Evolutionary conservation across 768 basidiomycete species (phyloP), one percentile per base, ranked within the genome.

Genomic region (Suillus variegatus): DNA sequence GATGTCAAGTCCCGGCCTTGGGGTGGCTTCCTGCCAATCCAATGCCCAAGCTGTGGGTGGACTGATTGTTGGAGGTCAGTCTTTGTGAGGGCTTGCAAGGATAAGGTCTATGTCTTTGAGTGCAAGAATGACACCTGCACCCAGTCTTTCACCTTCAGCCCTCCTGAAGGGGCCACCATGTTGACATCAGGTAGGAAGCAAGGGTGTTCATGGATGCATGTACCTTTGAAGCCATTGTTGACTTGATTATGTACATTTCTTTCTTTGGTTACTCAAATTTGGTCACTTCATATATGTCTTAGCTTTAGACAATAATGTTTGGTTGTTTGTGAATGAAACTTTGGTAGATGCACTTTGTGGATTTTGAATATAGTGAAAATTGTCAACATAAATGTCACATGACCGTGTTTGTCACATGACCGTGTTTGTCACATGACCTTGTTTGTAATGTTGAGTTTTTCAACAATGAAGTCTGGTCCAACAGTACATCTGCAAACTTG

Each of bases 11-110:
- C 22, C 22, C 2, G 8, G 12, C 64, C 57, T 32, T 61, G 47
- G 57, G 36, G 64, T 3, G 4, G 44, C 16, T 40, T 36, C 46
- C 46, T 61, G 6, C 58, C 64, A 14, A 35, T 64, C 20, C 58
- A 64, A 41, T 64, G 58, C 38, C 64, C 64, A 28, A 20, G 6
- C 16, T 64, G 57, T 47, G 22, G 36, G 16, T 35, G 28, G 6
- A 28, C 51, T 52, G 7, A 52, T 52, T 25, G 25, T 28, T 52
- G 28, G 51, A 6, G 49, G 4, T 52, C 51, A 28, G 51, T 28
- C 14, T 52, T 28, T 28, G 25, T 14, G 6, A 14, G 25, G 32
- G 18, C 8, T 18, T 13, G 47, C 22, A 22, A 22, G 12, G 32
- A 32, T 18, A 54, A 54, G 52, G 18, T 32, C 4, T 54, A 54